Base-by-base conservation (phyloP, 2,329 filamentous ascomycete species). In the Mollisia scopiformis region DNA sequence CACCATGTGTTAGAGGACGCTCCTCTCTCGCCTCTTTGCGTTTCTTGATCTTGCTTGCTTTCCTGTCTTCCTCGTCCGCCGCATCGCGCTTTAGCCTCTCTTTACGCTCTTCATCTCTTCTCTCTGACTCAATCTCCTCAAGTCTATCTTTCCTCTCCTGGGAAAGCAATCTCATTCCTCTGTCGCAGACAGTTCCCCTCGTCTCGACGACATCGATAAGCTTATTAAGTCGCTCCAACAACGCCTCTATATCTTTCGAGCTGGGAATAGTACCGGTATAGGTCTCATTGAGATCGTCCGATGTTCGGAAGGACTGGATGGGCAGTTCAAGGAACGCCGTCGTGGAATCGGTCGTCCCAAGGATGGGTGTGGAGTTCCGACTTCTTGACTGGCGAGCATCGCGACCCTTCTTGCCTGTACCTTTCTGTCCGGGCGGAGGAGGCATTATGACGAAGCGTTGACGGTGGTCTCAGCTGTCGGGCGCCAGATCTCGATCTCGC, bases 321-420 rank as follows among this genome's bases (percentile, higher is more conserved):
- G 78, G 81, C 23, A 90, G 84, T 60, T 88, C 84, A 55, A 93
- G 83, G 72, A 88, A 90, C 58, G 89, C 83, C 23, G 88, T 85
- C 16, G 43, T 47, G 43, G 43, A 23, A 47, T 47, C 8, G 43
- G 23, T n/a, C 39, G 21, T n/a, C 53, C 57, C 62, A 8, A 72
- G 82, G 71, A 85, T 84, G 35, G 91, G 91, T 16, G 91, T 94
- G 35, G 89, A 91, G 75, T 93, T 93, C 72, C 91, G 88, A 73
- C 89, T 93, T 63, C 86, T 82, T 68, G 88, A 89, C 68, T 87
- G 86, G 55, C 80, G 77, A 63, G 87, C 83, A 68, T 83, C 83
- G 67, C 82, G 82, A 62, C 79, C 80, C 77, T 91, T 91, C 78
- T 88, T 89, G 73, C 85, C 82, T 27, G 85, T 85, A 60, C 85